A percentile compares a stretch with the other conserved stretches of the same genome.
These are phyloP conservation scores for Nicotiana sylvestris DNA, from an alignment of 257 asterid genomes.

Conservation along the genomic window DNA sequence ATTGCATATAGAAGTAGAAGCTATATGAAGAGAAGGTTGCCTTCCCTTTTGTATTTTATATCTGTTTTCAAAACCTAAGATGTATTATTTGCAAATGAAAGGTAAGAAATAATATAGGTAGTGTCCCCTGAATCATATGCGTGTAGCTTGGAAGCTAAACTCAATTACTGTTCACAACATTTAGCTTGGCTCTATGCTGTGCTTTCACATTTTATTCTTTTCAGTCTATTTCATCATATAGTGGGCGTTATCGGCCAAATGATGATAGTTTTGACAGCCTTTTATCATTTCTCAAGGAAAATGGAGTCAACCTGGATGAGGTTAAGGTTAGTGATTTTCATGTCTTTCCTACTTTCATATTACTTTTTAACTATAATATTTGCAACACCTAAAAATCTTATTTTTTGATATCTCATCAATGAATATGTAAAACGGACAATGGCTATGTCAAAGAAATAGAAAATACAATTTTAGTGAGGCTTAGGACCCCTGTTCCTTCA, in stretches of 20 bases:
- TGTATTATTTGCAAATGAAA: neutral
- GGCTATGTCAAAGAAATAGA: neutral
- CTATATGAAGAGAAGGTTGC: neutral
- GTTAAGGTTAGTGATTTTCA: slow-evolving; percentile 54
- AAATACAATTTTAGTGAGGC: neutral
- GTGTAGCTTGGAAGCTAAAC: neutral
- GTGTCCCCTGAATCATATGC: neutral
- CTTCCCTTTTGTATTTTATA: neutral
- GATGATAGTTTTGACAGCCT: slow-evolving; percentile 67
- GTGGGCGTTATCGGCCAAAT: slow-evolving; percentile 94
- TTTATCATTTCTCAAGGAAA: slow-evolving; percentile 56
- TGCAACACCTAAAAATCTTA: neutral
- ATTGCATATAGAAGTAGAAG: neutral
- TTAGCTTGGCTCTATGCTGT: neutral
- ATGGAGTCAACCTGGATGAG: slow-evolving; percentile 60
- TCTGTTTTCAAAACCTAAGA: neutral
- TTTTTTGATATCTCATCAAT: no score
- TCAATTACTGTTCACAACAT: neutral
- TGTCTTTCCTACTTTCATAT: neutral
- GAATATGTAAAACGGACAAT: neutral
- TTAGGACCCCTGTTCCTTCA: neutral
- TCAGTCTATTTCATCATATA: slow-evolving; percentile 83
- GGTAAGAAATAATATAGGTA: no score
- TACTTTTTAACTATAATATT: neutral
- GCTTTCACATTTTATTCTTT: slow-evolving; percentile 10